phyloP scores from a whole-genome alignment of 2,329 filamentous ascomycete genomes.

The Paecilomyces dactylethromorphus region DNA sequence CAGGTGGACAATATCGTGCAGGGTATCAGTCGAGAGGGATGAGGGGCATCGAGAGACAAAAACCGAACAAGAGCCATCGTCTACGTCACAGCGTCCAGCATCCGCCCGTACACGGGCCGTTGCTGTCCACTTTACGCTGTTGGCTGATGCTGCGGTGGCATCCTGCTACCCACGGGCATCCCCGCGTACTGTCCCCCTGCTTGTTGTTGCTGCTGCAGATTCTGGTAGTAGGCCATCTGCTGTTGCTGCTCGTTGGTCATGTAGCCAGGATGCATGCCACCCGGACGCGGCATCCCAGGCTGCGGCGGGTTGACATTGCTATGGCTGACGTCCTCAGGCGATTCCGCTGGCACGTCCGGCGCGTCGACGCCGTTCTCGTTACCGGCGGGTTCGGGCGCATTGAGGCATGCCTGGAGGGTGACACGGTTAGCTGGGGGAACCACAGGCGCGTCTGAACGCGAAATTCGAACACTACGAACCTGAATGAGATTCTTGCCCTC shows the following conservation, averaged over 20 bases:
- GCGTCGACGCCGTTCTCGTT: slow-evolving; percentile 77
- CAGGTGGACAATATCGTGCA: slow-evolving; percentile 18
- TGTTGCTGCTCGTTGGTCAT: slow-evolving; percentile 63
- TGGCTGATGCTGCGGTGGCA: slow-evolving; percentile 77
- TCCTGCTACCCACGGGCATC: slow-evolving; percentile 70
- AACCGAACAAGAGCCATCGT: slow-evolving; percentile 14
- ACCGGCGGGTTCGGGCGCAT: slow-evolving; percentile 85
- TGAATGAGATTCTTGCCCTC: slow-evolving; percentile 99
- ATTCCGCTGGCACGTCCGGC: slow-evolving; percentile 66
- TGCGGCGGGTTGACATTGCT: slow-evolving; percentile 67
- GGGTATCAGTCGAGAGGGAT: slow-evolving; percentile 32
- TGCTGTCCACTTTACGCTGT: slow-evolving; percentile 51
- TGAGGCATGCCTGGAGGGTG: slow-evolving; percentile 76
- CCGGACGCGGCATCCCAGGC: slow-evolving; percentile 59
- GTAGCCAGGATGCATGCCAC: slow-evolving; percentile 64
- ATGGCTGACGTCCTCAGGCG: slow-evolving; percentile 79
- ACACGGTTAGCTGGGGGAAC: slow-evolving; percentile 11
- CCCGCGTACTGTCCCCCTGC: slow-evolving; percentile 61
- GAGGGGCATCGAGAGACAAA: slow-evolving; percentile 13
- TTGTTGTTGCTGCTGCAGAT: slow-evolving; percentile 66
- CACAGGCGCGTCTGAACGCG: background rate
- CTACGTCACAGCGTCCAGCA: slow-evolving; percentile 13
- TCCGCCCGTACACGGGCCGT: slow-evolving; percentile 5
- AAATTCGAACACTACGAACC: slow-evolving; percentile 58
- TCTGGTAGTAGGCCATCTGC: slow-evolving; percentile 76